Percentiles rank a stretch among this genome's conserved stretches.
Conservation (phyloP, 768 basidiomycete species). For the Harrya chromipes region DNA sequence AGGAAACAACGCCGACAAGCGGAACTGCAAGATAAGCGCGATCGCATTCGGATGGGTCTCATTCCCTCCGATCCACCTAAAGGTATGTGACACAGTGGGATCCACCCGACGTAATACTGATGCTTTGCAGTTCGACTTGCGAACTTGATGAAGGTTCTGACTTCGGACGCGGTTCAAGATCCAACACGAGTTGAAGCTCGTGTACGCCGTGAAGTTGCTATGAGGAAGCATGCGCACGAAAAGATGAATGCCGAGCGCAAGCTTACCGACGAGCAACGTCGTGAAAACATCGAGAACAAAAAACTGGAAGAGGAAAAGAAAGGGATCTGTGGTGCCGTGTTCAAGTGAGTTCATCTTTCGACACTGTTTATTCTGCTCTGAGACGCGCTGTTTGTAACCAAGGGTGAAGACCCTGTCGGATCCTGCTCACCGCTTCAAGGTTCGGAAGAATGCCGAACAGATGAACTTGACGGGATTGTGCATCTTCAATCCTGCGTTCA, state of each 20-base stretch:
- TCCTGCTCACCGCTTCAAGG: slow-evolving; percentile 92
- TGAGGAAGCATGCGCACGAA: slow-evolving; percentile 85
- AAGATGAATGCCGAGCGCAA: slow-evolving; percentile 93
- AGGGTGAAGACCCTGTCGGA: slow-evolving; percentile 89
- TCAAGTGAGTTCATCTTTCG: slow-evolving; percentile 65
- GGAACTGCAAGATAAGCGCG: slow-evolving; percentile 91
- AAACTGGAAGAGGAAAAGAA: slow-evolving; percentile 86
- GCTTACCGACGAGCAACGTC: slow-evolving; percentile 84
- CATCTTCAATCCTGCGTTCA: slow-evolving; percentile 87
- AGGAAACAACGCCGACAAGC: slow-evolving; percentile 83
- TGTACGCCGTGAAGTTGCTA: slow-evolving; percentile 89
- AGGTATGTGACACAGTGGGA: slow-evolving; percentile 44
- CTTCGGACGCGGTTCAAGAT: slow-evolving; percentile 94
- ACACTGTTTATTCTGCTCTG: background rate
- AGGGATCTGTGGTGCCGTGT: slow-evolving; percentile 78
- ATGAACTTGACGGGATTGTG: slow-evolving; percentile 83
- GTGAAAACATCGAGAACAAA: slow-evolving; percentile 84
- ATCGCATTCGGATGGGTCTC: slow-evolving; percentile 93
- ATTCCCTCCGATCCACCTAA: slow-evolving; percentile 94
- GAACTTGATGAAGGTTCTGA: slow-evolving; percentile 97
- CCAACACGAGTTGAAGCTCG: slow-evolving; percentile 97
- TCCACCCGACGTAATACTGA: background rate
- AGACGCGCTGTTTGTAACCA: slow-evolving; percentile 3
- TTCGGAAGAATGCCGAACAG: slow-evolving; percentile 95
- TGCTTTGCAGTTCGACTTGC: slow-evolving; percentile 71